phyloP scores from a whole-genome alignment of 2,329 filamentous ascomycete genomes.

The Cytospora chrysosperma region DNA sequence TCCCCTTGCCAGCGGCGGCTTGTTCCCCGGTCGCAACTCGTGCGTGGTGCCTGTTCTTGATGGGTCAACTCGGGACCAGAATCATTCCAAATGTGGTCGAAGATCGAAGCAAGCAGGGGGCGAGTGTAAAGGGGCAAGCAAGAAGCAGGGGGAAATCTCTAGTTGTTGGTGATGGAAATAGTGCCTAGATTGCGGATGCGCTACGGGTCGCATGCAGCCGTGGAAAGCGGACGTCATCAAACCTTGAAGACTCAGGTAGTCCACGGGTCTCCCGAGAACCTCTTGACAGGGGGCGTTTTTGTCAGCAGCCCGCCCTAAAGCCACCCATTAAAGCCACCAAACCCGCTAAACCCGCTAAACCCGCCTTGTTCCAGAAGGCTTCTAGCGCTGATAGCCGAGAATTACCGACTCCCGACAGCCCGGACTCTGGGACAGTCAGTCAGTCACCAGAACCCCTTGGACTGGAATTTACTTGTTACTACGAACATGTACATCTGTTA shows the following conservation, averaged over 20 bases:
- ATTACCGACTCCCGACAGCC: conserved; percentile 6
- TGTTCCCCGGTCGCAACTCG: conserved; percentile 4
- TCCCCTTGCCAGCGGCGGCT: conserved; percentile 39
- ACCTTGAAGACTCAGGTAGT: no score
- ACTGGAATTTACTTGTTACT: conserved; percentile 1
- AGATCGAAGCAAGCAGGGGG: neutral
- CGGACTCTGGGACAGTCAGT: neutral
- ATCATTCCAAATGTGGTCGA: neutral
- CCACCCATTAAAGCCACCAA: neutral
- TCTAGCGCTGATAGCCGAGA: conserved; percentile 3
- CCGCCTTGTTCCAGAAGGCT: conserved; percentile 1
- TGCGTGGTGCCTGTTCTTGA: neutral
- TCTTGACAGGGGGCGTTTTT: conserved; percentile 16
- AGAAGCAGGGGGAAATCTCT: conserved; percentile 1
- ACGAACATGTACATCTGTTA: conserved; percentile 5
- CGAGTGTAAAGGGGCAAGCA: neutral
- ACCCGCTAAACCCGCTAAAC: neutral
- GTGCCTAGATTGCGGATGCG: neutral
- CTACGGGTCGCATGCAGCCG: neutral
- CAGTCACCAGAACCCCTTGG: neutral
- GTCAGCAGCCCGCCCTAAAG: conserved; percentile 13
- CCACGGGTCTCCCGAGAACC: neutral
- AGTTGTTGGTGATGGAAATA: conserved; percentile 3
- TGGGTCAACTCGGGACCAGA: conserved; percentile 1
- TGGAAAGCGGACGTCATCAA: conserved; percentile 17